These are phyloP conservation scores for Vaccinium macrocarpon DNA, from an alignment of 148 eudicot species.

Conservation along the genomic window DNA sequence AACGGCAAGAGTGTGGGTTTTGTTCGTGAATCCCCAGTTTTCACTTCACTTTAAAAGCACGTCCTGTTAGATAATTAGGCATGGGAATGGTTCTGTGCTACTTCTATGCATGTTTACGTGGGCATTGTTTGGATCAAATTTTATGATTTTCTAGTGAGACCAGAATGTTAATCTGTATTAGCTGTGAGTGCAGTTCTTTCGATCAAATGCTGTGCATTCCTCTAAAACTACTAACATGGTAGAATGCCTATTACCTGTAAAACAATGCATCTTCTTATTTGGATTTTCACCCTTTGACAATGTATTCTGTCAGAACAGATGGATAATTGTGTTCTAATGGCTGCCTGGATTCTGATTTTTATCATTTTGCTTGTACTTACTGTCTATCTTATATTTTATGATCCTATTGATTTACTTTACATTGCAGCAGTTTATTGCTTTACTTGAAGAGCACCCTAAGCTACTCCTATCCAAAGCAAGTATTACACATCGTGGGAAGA, in stretches of 20 bases:
- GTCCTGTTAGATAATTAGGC: not conserved
- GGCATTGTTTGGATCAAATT: not conserved
- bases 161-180: not conserved
- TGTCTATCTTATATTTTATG: not conserved
- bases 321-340: not conserved
- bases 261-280: not conserved
- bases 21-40: not conserved
- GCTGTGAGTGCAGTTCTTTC: not conserved
- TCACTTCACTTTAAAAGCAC: not conserved
- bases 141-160: not conserved
- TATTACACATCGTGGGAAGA: too few species aligned
- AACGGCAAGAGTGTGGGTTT: not conserved
- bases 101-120: not conserved
- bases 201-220: not conserved
- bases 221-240: not conserved
- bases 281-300: not conserved
- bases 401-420: not conserved
- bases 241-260: too few species aligned
- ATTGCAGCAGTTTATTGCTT: constrained; percentile 73
- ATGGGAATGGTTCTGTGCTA: not conserved
- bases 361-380: not conserved
- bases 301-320: not conserved
- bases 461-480: too few species aligned
- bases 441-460: too few species aligned
- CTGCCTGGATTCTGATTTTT: not conserved